Evolutionary conservation across 208 protist species (phyloP).

Genomic region (Hexamita inflata): DNA sequence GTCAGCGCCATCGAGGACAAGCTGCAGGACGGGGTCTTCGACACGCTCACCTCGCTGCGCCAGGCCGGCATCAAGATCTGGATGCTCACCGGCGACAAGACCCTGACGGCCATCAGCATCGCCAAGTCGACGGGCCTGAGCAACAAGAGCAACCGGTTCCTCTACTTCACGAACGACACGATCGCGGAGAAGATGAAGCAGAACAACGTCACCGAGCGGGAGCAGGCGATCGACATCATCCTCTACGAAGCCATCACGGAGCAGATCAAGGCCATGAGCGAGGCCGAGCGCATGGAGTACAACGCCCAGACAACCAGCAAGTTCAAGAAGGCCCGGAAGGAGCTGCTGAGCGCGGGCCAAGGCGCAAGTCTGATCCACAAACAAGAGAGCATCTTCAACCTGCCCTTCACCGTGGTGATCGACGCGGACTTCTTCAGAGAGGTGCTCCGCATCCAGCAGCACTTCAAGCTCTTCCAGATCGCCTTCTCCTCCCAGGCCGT

Average conservation of each 20-base stretch:
- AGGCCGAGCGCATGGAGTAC: too few relatives aligned
- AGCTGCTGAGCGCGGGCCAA: too few relatives aligned
- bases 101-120: constrained; percentile 63
- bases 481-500: background rate
- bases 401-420: constrained; percentile 8
- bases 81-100: constrained; percentile 96
- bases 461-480: background rate
- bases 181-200: background rate
- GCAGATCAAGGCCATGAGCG: too few relatives aligned
- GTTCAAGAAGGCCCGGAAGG: too few relatives aligned
- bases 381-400: background rate
- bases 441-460: background rate
- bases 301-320: too few relatives aligned
- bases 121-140: background rate
- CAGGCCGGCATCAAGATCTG: constrained; percentile 90
- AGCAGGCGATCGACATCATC: background rate
- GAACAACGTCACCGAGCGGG: background rate
- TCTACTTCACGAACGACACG: constrained; percentile 1
- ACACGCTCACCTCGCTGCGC: constrained; percentile 73
- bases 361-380: too few relatives aligned
- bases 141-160: background rate
- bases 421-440: constrained; percentile 15
- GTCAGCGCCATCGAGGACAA: constrained; percentile 89
- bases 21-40: constrained; percentile 70
- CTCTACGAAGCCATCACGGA: background rate